Evolutionary conservation across 2,329 filamentous ascomycete species (phyloP).

Genomic region (Blumeriella jaapii): DNA sequence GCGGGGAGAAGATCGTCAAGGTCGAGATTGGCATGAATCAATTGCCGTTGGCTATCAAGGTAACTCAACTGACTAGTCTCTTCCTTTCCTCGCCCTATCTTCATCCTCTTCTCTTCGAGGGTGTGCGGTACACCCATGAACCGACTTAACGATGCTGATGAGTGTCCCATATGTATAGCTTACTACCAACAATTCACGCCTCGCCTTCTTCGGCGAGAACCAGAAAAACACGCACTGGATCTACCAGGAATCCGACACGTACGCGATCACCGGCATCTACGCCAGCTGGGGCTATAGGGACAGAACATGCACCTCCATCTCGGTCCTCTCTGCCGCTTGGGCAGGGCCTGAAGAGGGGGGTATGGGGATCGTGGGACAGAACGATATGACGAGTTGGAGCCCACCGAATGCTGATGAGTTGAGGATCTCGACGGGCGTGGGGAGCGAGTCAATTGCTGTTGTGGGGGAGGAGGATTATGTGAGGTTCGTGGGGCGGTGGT

Average conservation of each 20-base stretch:
- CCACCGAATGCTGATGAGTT: not conserved
- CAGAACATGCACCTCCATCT: not conserved
- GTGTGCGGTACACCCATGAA: not conserved
- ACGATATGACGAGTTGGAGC: too few relatives aligned
- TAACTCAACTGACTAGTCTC: conserved; percentile 1
- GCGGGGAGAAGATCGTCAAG: conserved; percentile 8
- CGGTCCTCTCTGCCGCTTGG: too few relatives aligned
- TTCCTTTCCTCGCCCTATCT: not conserved
- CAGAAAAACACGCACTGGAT: conserved; percentile 9
- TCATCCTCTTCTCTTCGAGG: not conserved
- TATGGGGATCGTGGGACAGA: too few relatives aligned
- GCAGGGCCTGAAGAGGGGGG: too few relatives aligned
- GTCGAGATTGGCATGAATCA: conserved; percentile 12
- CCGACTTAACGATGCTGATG: not conserved
- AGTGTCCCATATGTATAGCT: conserved; percentile 1
- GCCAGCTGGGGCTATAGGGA: conserved; percentile 7
- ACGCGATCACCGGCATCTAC: conserved; percentile 8
- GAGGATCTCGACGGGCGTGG: not conserved
- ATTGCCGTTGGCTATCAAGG: conserved; percentile 11
- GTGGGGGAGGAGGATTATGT: conserved; percentile 4
- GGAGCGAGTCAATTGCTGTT: conserved; percentile 1
- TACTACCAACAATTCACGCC: conserved; percentile 8
- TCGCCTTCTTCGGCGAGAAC: conserved; percentile 8
- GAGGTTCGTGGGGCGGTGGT: not conserved
- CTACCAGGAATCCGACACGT: not conserved